Percentiles rank a stretch among this genome's conserved stretches.
phyloP scores from a whole-genome alignment of 2,329 filamentous ascomycete species.

The Cladophialophora exuberans region DNA sequence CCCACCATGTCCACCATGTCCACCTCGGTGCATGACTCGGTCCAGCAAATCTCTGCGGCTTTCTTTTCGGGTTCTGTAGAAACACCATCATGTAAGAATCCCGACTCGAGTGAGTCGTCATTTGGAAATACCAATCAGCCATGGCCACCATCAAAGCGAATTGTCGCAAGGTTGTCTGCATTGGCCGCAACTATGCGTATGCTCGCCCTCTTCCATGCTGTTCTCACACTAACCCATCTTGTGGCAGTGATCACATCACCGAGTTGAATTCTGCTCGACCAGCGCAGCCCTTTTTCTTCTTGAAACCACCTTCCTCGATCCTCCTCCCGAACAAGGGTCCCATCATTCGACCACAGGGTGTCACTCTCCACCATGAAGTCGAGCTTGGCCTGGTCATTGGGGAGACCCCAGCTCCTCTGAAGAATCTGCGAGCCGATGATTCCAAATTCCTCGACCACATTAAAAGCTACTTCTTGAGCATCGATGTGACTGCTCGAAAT shows the following conservation, averaged over 20 bases:
- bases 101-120: too few relatives aligned
- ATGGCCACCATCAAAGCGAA: constrained; percentile 54
- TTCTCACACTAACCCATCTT: constrained; percentile 5
- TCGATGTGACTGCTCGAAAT: constrained; percentile 97
- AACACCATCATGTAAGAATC: neutral
- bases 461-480: constrained; percentile 82
- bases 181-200: constrained; percentile 94
- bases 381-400: constrained; percentile 84
- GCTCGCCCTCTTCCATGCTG: constrained; percentile 36
- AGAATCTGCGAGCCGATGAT: constrained; percentile 66
- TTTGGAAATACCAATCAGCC: neutral
- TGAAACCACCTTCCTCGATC: constrained; percentile 89
- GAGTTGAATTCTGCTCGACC: constrained; percentile 87
- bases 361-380: constrained; percentile 90
- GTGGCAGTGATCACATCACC: constrained; percentile 79
- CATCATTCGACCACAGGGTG: constrained; percentile 78
- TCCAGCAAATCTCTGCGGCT: neutral
- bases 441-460: constrained; percentile 77
- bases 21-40: neutral
- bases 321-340: constrained; percentile 72
- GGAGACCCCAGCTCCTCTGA: constrained; percentile 67
- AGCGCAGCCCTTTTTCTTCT: constrained; percentile 98
- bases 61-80: neutral
- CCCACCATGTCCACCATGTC: too few relatives aligned
- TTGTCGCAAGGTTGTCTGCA: constrained; percentile 81